Evolutionary conservation across 768 basidiomycete genomes (phyloP), one percentile per base, ranked within the genome.

Genomic region (Pulveroboletus sp.): DNA sequence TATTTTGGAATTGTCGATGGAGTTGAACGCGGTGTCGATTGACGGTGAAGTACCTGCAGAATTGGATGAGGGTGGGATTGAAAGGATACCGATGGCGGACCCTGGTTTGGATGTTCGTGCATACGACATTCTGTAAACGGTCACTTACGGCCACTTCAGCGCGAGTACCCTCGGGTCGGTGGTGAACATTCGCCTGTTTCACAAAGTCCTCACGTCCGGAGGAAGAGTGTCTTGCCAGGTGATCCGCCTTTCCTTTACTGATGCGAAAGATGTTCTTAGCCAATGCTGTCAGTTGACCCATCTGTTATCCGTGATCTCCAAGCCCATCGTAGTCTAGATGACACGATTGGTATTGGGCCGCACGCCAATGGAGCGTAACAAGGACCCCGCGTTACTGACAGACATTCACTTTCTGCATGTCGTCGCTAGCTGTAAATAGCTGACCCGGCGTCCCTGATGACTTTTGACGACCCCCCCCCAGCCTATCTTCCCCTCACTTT

Each of bases 221-320:
- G 95, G 68, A 97, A 94, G 76, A 95, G 92, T 61, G 94, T 95
- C 40, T 76, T 97, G 52, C 94, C 93, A 72, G 87, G 90, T 90
- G 66, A 56, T 49, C 49, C 37, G 24, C 36, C 40, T 56, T 52
- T 57, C 40, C 37, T 45, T 46, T 40, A 46, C n/a, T 27, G 24
- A 37, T 16, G 25, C 23, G 17, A 25, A 31, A 47, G 43, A 42
- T 32, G 47, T 45, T 42, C 51, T 64, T 54, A 58, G 49, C 52
- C 47, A 48, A 27, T 51, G 35, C 62, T 55, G 54, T 38, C 67
- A 89, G 89, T 94, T 62, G 93, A 94, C 69, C 90, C 93, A 2
- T 82, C 83, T 40, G 92, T 95, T 24, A 71, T 94, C 56, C 85
- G 85, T 32, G 93, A 95, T 69, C 73, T 93, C 49, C 90, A 93